Evolutionary conservation across 2,329 filamentous ascomycete species (phyloP).

Genomic region (Penicillium psychrosexuale): DNA sequence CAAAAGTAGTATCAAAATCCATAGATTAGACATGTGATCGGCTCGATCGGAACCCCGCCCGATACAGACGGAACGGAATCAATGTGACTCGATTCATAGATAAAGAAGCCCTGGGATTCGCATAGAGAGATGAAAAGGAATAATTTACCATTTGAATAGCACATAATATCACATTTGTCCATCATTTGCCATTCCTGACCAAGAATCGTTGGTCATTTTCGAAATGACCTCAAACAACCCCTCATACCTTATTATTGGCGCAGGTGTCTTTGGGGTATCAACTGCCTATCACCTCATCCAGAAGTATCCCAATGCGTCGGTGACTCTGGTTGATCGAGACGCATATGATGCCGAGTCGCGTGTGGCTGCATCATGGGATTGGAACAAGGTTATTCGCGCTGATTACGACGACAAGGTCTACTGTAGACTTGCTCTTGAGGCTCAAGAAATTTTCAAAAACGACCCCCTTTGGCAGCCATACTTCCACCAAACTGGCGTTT

Average conservation of each 20-base stretch:
- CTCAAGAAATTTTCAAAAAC: slow-evolving; percentile 37
- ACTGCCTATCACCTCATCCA: slow-evolving; percentile 29
- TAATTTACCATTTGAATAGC: background rate
- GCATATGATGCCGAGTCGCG: slow-evolving; percentile 36
- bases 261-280: slow-evolving; percentile 29
- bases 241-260: slow-evolving; percentile 28
- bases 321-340: slow-evolving; percentile 29
- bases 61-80: slow-evolving; percentile 4
- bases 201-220: background rate
- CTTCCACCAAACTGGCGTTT: slow-evolving; percentile 54
- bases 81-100: background rate
- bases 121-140: background rate
- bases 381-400: slow-evolving; percentile 31
- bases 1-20: background rate
- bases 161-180: background rate
- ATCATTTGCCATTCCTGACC: background rate
- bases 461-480: slow-evolving; percentile 34
- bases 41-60: slow-evolving; percentile 13
- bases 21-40: slow-evolving; percentile 15
- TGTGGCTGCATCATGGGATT: slow-evolving; percentile 32
- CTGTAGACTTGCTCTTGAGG: slow-evolving; percentile 26
- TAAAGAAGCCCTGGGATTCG: background rate
- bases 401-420: slow-evolving; percentile 32
- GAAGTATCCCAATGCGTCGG: slow-evolving; percentile 28
- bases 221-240: slow-evolving; percentile 21